Evolutionary conservation across 306 rosid species (phyloP), one percentile per base, ranked within the genome.

Genomic region (Gastrolobium villosum): DNA sequence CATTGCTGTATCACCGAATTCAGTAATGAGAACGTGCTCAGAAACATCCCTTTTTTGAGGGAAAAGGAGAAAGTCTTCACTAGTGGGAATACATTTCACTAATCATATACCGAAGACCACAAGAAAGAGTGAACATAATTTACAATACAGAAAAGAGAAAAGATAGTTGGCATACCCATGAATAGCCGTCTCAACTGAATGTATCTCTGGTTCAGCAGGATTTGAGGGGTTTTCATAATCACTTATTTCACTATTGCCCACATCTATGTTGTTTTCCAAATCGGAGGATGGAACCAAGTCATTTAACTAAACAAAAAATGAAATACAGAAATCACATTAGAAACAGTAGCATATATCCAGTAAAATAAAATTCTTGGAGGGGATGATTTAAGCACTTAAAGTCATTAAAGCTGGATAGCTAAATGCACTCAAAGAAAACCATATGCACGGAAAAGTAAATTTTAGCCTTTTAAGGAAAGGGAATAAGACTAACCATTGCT

Each of bases 161-260:
- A 83, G 76, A 35, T 39, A 48, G 54, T 67, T 49, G 39, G 84
- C 80, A 40, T 88, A 92, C 97, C 84, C 80, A 15, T 56, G 13
- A 31, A 56, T 30, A 75, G 72, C 61, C 35, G 20, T 53, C 74
- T 79, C 84, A 80, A 43, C 72, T 72, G 84, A 55, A 71, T 74
- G 67, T 14, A 75, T 50, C 69, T 85, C 85, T 65, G 75, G 80
- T 5, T 53, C 45, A 63, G 40, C 41, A 60, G 71, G 73, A 48
- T 31, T 54, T 65, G 84, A 73, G 46, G 72, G 34, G 62, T 8
- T 79, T 60, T 75, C 84, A 65, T 32, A 65, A 71, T 82, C 82
- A 66, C 66, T 78, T 74, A 34, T 65, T 70, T 82, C 76, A 0
- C 66, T 14, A 30, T 65, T 59, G 9, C 11, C 66, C 39, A 28